Conservation (phyloP, 1,139 yeast species). For the Sugiyamaella castrensis region DNA sequence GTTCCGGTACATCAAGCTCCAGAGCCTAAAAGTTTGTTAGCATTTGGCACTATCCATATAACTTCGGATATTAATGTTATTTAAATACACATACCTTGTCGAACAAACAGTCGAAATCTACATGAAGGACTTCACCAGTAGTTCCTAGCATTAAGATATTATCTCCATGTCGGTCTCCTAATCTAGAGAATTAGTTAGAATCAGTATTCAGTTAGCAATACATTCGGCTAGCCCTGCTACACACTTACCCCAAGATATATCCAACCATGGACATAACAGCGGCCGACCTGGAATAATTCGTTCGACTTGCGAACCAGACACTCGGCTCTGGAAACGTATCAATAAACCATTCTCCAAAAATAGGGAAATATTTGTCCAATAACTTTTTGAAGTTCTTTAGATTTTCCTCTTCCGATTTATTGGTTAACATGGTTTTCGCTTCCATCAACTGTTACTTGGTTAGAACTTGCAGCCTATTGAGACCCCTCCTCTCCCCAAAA, state of each 20-base stretch:
- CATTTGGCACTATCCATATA: not conserved
- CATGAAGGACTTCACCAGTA: constrained; percentile 82
- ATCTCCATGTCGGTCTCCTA: constrained; percentile 97
- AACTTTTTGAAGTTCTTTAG: constrained; percentile 23
- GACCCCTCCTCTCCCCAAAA: not conserved
- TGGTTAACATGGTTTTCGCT: constrained; percentile 16
- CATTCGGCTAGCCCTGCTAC: too few species aligned
- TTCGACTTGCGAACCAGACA: constrained; percentile 80
- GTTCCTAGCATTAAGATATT: constrained; percentile 73
- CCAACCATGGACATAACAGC: constrained; percentile 99
- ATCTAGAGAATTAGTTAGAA: constrained; percentile 46
- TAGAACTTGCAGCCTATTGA: not conserved
- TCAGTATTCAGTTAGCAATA: too few species aligned
- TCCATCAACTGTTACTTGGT: constrained; percentile 7
- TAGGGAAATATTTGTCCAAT: constrained; percentile 56
- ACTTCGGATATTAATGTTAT: not conserved
- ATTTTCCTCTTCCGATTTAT: constrained; percentile 15
- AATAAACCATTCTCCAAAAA: constrained; percentile 80
- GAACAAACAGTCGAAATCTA: constrained; percentile 93
- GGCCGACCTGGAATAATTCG: constrained; percentile 68
- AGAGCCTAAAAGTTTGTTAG: constrained; percentile 34
- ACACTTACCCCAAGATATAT: constrained; percentile 50
- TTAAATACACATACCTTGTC: constrained; percentile 47
- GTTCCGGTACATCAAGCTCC: constrained; percentile 73
- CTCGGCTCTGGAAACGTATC: constrained; percentile 88